Evolutionary conservation across 345 rosid species (phyloP).

Genomic region (Dipteronia dyeriana): DNA sequence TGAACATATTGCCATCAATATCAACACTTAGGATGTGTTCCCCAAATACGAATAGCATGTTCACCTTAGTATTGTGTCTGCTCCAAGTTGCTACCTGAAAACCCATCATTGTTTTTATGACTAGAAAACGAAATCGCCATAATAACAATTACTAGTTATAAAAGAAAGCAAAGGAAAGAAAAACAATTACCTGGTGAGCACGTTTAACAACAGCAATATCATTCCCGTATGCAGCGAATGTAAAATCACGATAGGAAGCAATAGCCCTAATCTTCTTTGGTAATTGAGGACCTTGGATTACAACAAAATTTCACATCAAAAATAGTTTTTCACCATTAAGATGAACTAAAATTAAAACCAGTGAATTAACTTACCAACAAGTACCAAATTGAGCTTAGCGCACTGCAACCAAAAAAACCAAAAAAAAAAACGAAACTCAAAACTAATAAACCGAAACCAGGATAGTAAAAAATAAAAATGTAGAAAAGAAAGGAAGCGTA

Average conservation of each 20-base stretch:
- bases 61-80: slow-evolving; percentile 75
- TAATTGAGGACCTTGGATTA: slow-evolving; percentile 66
- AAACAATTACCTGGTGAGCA: slow-evolving; percentile 66
- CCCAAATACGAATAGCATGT: slow-evolving; percentile 74
- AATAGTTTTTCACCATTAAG: neutral
- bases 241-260: slow-evolving; percentile 79
- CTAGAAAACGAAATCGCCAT: slow-evolving; percentile 3
- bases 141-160: neutral
- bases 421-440: neutral
- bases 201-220: slow-evolving; percentile 78
- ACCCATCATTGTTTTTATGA: slow-evolving; percentile 4
- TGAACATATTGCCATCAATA: slow-evolving; percentile 64
- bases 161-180: neutral
- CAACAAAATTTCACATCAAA: neutral
- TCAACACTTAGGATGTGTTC: slow-evolving; percentile 80
- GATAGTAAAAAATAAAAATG: neutral
- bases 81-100: slow-evolving; percentile 85
- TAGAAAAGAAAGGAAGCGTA: slow-evolving; percentile 8
- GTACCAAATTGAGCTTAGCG: slow-evolving; percentile 76
- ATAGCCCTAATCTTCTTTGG: slow-evolving; percentile 90
- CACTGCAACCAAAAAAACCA: slow-evolving; percentile 54
- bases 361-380: slow-evolving; percentile 53
- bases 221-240: slow-evolving; percentile 78
- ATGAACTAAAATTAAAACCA: neutral
- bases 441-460: neutral